Conservation (phyloP, 163 green algal genomes). For the Volvox carteri region DNA sequence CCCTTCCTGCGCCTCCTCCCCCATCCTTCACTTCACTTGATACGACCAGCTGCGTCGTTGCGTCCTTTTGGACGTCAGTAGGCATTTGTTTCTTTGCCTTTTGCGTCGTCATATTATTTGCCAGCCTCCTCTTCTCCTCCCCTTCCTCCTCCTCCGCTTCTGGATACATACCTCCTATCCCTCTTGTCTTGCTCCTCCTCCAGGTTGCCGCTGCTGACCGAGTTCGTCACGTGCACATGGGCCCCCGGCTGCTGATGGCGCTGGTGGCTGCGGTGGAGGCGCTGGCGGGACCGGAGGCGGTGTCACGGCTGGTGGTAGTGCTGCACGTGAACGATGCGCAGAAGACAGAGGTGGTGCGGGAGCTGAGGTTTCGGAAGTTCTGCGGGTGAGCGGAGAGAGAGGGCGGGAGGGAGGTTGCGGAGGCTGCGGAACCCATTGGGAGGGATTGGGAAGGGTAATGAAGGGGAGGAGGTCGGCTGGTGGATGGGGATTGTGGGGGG, state of each 20-base stretch:
- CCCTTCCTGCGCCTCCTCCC: no score
- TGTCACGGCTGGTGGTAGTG: constrained; percentile 50
- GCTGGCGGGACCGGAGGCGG: constrained; percentile 36
- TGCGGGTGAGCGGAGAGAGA: constrained; percentile 29
- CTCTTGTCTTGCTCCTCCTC: not conserved
- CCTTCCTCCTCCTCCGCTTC: no score
- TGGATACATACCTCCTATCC: no score
- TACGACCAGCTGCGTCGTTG: no score
- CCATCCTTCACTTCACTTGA: no score
- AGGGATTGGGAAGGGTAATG: not conserved
- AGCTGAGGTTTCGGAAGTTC: constrained; percentile 42
- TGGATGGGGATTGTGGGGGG: not conserved
- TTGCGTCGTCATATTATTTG: no score
- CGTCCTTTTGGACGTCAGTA: no score
- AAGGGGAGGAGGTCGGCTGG: not conserved
- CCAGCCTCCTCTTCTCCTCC: no score
- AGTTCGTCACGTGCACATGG: constrained; percentile 29
- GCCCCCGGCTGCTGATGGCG: constrained; percentile 50
- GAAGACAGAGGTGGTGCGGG: constrained; percentile 6
- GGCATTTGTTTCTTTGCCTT: no score
- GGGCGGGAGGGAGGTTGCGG: not conserved
- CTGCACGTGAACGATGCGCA: constrained; percentile 56
- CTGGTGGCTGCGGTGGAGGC: constrained; percentile 50
- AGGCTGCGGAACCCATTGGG: not conserved
- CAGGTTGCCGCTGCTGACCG: constrained; percentile 33